These are phyloP conservation scores for Chalaropsis thielavioides DNA, from an alignment of 2,329 filamentous ascomycete genomes.

Conservation along the genomic window DNA sequence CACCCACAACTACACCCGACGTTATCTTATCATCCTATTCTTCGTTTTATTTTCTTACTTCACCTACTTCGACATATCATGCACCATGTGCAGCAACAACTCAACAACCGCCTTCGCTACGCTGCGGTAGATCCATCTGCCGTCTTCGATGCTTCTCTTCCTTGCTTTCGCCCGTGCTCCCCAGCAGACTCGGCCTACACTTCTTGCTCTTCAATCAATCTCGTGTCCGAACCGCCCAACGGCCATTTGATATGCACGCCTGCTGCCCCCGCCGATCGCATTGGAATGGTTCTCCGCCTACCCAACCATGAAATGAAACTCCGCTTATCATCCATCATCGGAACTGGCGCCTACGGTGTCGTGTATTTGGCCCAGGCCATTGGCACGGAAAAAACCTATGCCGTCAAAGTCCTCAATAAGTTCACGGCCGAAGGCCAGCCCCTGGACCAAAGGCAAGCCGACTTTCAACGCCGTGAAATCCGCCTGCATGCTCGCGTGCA, in stretches of 20 bases:
- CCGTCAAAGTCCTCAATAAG: conserved; percentile 95
- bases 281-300: not conserved
- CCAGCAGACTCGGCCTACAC: not conserved
- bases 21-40: not conserved
- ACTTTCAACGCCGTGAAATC: conserved; percentile 89
- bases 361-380: conserved; percentile 84
- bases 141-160: not conserved
- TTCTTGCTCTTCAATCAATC: not conserved
- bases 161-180: not conserved
- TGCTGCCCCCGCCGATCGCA: not conserved
- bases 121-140: not conserved
- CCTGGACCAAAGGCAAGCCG: conserved; percentile 70
- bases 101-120: not conserved
- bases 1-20: not conserved
- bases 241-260: not conserved
- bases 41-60: not conserved
- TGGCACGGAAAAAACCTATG: conserved; percentile 67
- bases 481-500: conserved; percentile 80
- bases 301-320: conserved; percentile 56
- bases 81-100: conserved; percentile 33
- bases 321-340: conserved; percentile 53
- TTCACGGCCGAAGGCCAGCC: conserved; percentile 54
- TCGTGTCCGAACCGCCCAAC: not conserved
- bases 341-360: conserved; percentile 89
- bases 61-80: conserved; percentile 29